A percentile compares a stretch with the other conserved stretches of the same genome.
Evolutionary conservation across 1,284 basidiomycete species (phyloP).

Genomic region (Trichosporon sp.): DNA sequence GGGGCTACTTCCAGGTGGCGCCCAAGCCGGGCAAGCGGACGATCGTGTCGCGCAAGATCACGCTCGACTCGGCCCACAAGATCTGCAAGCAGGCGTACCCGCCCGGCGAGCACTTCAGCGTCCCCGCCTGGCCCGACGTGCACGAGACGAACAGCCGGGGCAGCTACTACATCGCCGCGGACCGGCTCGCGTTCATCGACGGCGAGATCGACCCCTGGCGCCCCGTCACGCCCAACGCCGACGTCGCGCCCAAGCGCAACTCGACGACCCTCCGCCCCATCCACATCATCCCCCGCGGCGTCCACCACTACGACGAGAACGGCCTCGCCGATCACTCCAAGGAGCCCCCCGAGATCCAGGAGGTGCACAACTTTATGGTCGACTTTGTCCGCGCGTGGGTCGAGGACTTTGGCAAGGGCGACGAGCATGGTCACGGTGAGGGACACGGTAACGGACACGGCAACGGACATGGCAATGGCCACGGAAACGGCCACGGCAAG

Average conservation of each 20-base stretch:
- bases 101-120: slow-evolving; percentile 66
- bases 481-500: neutral
- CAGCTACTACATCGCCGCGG: slow-evolving; percentile 66
- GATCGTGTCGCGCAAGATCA: slow-evolving; percentile 56
- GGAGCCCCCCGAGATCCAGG: slow-evolving; percentile 73
- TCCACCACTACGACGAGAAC: slow-evolving; percentile 85
- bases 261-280: slow-evolving; percentile 74
- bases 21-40: slow-evolving; percentile 37
- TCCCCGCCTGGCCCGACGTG: slow-evolving; percentile 71
- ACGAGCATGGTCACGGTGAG: neutral
- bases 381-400: slow-evolving; percentile 79
- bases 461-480: neutral
- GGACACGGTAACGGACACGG: neutral
- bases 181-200: slow-evolving; percentile 72
- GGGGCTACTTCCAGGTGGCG: slow-evolving; percentile 73
- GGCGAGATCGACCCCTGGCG: slow-evolving; percentile 71
- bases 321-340: slow-evolving; percentile 62
- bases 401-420: slow-evolving; percentile 54
- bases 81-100: slow-evolving; percentile 80
- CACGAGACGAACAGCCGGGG: slow-evolving; percentile 73
- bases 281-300: slow-evolving; percentile 80
- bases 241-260: slow-evolving; percentile 63
- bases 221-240: slow-evolving; percentile 76
- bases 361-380: slow-evolving; percentile 76
- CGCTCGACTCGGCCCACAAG: slow-evolving; percentile 70